A percentile compares a stretch with the other conserved stretches of the same genome.
These are phyloP conservation scores for Ocimum tenuiflorum DNA, from an alignment of 257 asterid genomes.

Conservation along the genomic window DNA sequence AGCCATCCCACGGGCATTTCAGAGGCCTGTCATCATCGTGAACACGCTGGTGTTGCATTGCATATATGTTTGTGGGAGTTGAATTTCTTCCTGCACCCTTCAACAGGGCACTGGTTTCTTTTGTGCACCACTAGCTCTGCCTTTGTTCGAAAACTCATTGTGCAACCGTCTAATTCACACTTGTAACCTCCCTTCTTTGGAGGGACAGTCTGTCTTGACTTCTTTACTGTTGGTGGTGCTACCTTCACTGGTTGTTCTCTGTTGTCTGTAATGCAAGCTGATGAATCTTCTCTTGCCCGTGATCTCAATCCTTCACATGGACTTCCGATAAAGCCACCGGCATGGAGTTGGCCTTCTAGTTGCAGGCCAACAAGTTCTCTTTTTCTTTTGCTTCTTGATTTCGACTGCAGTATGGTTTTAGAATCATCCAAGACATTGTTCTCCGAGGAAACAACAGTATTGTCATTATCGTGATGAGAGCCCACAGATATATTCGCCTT, in stretches of 20 bases:
- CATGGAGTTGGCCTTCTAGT: constrained; percentile 24
- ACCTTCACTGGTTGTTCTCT: constrained; percentile 23
- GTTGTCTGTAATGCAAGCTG: constrained; percentile 11
- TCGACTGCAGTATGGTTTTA: constrained; percentile 11
- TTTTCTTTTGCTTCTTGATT: constrained; percentile 49
- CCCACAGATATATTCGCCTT: constrained; percentile 16
- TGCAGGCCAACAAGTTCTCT: constrained; percentile 37
- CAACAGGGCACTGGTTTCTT: constrained; percentile 70
- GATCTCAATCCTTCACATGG: constrained; percentile 96
- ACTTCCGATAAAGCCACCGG: constrained; percentile 48
- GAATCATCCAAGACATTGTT: constrained; percentile 19
- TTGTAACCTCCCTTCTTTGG: constrained; percentile 48
- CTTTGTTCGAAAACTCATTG: constrained; percentile 69
- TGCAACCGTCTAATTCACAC: constrained; percentile 86
- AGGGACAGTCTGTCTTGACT: too few species aligned
- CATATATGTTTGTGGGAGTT: constrained; percentile 89
- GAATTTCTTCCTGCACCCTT: constrained; percentile 92
- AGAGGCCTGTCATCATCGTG: constrained; percentile 95
- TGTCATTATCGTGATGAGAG: not conserved
- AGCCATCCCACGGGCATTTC: constrained; percentile 98
- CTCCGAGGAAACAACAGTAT: constrained; percentile 10
- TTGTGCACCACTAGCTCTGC: constrained; percentile 74
- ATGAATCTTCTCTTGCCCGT: constrained; percentile 33
- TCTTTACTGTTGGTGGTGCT: constrained; percentile 37
- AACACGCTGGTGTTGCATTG: constrained; percentile 92